Evolutionary conservation across 2,329 filamentous ascomycete species (phyloP), one percentile per base, ranked within the genome.

Genomic region (Colletotrichum lentis): DNA sequence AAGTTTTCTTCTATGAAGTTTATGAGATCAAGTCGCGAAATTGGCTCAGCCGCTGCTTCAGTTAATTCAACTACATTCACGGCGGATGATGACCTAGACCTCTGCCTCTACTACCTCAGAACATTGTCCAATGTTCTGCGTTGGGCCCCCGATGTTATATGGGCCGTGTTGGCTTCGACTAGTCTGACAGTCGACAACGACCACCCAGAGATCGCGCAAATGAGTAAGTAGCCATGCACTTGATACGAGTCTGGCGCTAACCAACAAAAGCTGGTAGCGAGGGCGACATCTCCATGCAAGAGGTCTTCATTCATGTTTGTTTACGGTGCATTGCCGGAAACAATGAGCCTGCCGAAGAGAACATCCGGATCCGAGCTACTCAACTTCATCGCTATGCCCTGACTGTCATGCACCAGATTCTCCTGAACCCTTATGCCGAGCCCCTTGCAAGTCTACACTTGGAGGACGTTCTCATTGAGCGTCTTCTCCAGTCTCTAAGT

Each of bases 71-170:
- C 74, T 41, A 74, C 72, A 7, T 83, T 87, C 67, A 80, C 79
- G 3, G 81, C 83, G 52, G 84, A 88, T 7, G 88, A 93, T 70
- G 91, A 96, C 71, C 83, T 94, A 8, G 90, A 91, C 69, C 85
- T 94, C 64, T 93, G 90, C 69, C 80, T 92, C 3, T 96, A 97
- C 76, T 91, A 95, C 73, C 80, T 97, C 22, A 87, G 88, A 59
- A 91, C 91, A 2, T 77, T 97, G 1, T 89, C 89, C 5, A 91
- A 93, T 71, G 85, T 96, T 31, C 80, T 97, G 18, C 84, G 86
- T 31, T 89, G 88, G 77, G 87, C 88, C 64, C 91, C 85, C 22
- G 88, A 91, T 53, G 85, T 86, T 59, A 88, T 90, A 10, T 94
- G 92, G 91, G 82, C 85, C 14, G 85, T 90, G 5, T 79, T 96